phyloP scores from a whole-genome alignment of 1,284 basidiomycete species.

The Ustilago nuda region DNA sequence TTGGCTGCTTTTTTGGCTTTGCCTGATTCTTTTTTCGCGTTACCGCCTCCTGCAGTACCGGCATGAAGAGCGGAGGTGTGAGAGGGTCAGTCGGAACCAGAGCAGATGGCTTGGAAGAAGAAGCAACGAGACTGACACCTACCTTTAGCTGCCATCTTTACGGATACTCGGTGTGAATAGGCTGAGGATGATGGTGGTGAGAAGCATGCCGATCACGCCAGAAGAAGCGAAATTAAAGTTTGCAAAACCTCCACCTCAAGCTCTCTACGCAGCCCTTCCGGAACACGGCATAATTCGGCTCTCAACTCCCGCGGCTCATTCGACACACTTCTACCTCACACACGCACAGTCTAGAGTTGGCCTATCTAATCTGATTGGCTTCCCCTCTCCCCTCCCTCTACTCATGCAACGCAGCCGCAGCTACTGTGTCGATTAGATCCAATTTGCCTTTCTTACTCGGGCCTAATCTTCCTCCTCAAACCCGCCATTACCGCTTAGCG shows the following conservation, averaged over 20 bases:
- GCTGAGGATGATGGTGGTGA: background rate
- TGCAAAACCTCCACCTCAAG: background rate
- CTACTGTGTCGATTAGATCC: background rate
- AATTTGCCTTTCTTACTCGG: background rate
- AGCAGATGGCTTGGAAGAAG: background rate
- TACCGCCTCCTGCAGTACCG: constrained; percentile 24
- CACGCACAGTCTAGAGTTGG: background rate
- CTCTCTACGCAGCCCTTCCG: background rate
- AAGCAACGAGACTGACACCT: background rate
- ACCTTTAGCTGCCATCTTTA: constrained; percentile 40
- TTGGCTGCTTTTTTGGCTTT: constrained; percentile 91
- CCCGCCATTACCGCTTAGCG: constrained; percentile 52
- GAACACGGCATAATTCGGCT: background rate
- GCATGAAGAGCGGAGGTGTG: background rate
- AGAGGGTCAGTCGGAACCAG: background rate
- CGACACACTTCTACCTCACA: background rate
- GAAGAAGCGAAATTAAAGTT: background rate
- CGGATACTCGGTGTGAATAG: background rate
- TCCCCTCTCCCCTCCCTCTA: background rate
- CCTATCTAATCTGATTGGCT: constrained; percentile 2
- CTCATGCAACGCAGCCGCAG: background rate
- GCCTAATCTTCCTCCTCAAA: constrained; percentile 46
- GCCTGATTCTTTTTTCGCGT: constrained; percentile 57
- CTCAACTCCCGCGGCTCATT: background rate
- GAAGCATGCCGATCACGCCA: background rate